Conservation (phyloP, 2,329 filamentous ascomycete genomes). For the Fusarium pseudocircinatum region DNA sequence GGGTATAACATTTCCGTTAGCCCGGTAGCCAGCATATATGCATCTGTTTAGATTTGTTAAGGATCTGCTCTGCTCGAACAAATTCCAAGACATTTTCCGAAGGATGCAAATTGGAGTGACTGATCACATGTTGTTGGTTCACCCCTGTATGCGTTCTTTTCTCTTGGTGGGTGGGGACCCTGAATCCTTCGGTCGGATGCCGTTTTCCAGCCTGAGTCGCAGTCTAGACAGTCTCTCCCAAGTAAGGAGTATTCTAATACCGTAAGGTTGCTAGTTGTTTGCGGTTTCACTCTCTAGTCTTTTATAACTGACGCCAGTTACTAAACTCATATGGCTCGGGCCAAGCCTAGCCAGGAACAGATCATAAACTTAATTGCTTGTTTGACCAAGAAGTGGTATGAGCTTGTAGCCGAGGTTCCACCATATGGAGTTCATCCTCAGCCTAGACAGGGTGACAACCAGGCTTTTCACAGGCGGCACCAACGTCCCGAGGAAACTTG, state of each 20-base stretch:
- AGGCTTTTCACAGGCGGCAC: not conserved
- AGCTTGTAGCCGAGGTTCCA: not conserved
- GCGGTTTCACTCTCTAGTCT: too few relatives aligned
- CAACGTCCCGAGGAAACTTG: not conserved
- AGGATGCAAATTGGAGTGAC: not conserved
- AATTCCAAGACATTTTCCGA: fast-evolving
- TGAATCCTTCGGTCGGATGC: too few relatives aligned
- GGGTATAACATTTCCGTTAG: not conserved
- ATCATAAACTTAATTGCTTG: not conserved
- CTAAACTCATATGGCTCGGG: not conserved
- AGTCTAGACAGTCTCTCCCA: too few relatives aligned
- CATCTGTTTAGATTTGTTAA: not conserved
- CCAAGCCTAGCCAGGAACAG: not conserved
- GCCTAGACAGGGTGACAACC: not conserved
- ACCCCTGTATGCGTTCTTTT: not conserved
- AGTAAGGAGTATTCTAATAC: not conserved
- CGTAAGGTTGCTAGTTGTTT: not conserved
- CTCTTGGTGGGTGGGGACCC: not conserved
- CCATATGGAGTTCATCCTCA: not conserved
- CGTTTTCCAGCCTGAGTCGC: not conserved
- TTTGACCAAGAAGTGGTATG: not conserved
- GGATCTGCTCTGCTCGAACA: not conserved
- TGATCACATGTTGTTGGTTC: not conserved
- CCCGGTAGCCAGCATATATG: not conserved
- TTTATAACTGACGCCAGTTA: not conserved